Evolutionary conservation across 768 basidiomycete species (phyloP), one percentile per base, ranked within the genome.

Genomic region (Boletellus emodensis): DNA sequence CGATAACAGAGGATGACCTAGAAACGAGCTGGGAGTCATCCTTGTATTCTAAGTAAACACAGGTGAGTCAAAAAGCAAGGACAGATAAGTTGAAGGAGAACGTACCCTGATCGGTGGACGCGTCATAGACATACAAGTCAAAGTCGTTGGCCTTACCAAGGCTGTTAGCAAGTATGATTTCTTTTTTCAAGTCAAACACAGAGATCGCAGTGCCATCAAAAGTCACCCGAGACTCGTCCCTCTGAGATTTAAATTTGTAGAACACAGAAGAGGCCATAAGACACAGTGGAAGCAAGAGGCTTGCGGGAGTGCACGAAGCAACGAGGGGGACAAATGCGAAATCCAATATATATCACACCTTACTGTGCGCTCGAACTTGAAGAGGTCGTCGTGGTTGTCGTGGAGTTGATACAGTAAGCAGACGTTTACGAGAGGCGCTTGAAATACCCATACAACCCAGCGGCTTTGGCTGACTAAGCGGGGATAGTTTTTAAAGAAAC

Each of bases 201-300:
- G 94, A 94, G 66, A 99, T 98, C 56, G 93, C 92, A 59, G 95
- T 97, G 64, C 96, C 96, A 68, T 99, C 95, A 76, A 99, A 97
- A 47, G 91, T 86, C 70, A 99, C 85, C 66, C 93, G 79, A 51
- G 93, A 94, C 72, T 98, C 95, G 75, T 90, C 85, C 75, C 81
- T 90, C 69, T 91, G 87, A 59, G 93, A 93, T 70, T 85, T 90
- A 85, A 96, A 99, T 74, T 87, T 89, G 84, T 95, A 97, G 75
- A 93, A 96, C 68, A 97, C 92, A 72, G 91, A 93, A 65, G 94
- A 95, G 63, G 90, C 82, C 90, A 87, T 87, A 55, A 48, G 28
- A 28, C 46, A 57, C 53, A 59, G 38, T 41, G 47, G 40, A 44
- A 41, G 44, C 36, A 48, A 46, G n/a, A 46, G 55, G 56, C 35